Evolutionary conservation across 495 filamentous ascomycete species (phyloP).

Genomic region (Pseudevernia furfuracea): DNA sequence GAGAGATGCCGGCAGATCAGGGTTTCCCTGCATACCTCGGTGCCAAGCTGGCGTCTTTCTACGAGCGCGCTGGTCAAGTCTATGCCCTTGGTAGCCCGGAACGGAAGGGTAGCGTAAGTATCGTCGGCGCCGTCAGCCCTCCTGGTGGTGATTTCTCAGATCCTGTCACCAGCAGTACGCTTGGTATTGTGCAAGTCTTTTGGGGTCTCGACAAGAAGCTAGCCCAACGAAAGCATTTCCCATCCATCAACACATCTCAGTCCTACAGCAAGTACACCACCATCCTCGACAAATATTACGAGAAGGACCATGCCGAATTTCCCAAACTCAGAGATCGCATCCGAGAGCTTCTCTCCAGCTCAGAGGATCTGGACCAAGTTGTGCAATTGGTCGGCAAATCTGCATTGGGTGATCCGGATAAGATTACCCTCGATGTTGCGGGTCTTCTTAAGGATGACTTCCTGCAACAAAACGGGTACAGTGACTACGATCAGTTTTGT

Average conservation of each 20-base stretch:
- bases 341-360: conserved; percentile 84
- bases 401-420: conserved; percentile 90
- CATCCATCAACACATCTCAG: conserved; percentile 90
- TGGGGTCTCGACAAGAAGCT: conserved; percentile 99
- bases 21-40: conserved; percentile 97
- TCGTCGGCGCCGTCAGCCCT: conserved; percentile 94
- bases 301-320: conserved; percentile 88
- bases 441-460: conserved; percentile 96
- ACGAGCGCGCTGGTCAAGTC: conserved; percentile 91
- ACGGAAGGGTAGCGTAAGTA: conserved; percentile 85
- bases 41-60: conserved; percentile 96
- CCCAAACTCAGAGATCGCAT: conserved; percentile 86
- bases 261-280: conserved; percentile 96
- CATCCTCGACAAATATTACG: conserved; percentile 83
- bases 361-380: conserved; percentile 96
- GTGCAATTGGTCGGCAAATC: conserved; percentile 98
- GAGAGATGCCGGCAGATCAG: conserved; percentile 99
- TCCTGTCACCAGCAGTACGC: conserved; percentile 87
- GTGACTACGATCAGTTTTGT: conserved; percentile 97
- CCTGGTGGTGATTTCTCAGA: conserved; percentile 99
- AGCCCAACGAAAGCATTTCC: conserved; percentile 98
- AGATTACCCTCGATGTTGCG: conserved; percentile 94
- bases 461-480: conserved; percentile 98
- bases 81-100: conserved; percentile 79
- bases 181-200: conserved; percentile 98